Conservation (phyloP, 768 basidiomycete genomes). For the Rhizopogon sp. region DNA sequence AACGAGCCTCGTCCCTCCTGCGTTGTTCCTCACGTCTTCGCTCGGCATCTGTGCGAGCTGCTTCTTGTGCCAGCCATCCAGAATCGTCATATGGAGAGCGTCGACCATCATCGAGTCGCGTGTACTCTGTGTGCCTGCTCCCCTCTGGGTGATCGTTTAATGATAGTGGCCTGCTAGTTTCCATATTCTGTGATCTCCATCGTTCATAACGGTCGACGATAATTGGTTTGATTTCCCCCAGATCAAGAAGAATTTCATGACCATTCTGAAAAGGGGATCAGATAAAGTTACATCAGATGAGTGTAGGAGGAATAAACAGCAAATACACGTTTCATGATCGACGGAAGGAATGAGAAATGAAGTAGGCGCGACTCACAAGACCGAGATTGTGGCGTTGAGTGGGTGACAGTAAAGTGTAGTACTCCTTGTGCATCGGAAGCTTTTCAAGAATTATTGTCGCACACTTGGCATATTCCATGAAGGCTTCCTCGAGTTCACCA, state of each 20-base stretch:
- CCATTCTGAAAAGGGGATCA: conserved; percentile 49
- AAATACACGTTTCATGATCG: conserved; percentile 2
- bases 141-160: conserved; percentile 11
- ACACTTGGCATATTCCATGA: conserved; percentile 66
- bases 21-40: conserved; percentile 30
- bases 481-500: conserved; percentile 65
- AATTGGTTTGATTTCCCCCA: conserved; percentile 58
- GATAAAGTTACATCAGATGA: conserved; percentile 8
- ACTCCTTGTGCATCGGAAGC: conserved; percentile 70
- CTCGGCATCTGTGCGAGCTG: conserved; percentile 25
- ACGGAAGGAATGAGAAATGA: not conserved
- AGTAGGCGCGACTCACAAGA: conserved; percentile 45
- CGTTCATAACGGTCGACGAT: conserved; percentile 61
- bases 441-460: conserved; percentile 77
- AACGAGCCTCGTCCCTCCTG: conserved; percentile 33
- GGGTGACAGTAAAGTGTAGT: conserved; percentile 45
- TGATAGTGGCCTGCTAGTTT: conserved; percentile 15
- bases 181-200: conserved; percentile 46
- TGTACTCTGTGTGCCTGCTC: conserved; percentile 17
- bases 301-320: not conserved
- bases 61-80: conserved; percentile 27
- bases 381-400: conserved; percentile 64
- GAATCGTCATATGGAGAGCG: conserved; percentile 26
- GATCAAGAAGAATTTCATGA: conserved; percentile 63
- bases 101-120: conserved; percentile 12